Conservation (phyloP, 1,139 yeast genomes). For the Wickerhamomyces sp. region DNA sequence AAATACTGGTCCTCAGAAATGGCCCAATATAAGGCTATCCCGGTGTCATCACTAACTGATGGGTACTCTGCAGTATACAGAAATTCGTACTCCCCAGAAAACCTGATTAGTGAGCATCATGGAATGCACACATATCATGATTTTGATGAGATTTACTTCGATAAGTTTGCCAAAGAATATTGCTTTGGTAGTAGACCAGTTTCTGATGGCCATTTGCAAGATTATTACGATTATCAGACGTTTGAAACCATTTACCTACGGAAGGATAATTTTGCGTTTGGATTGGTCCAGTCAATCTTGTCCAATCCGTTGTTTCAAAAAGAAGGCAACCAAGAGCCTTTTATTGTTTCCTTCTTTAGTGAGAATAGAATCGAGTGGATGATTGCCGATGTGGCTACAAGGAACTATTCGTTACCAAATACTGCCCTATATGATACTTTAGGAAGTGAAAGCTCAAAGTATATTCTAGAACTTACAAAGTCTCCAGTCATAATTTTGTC, state of each 20-base stretch:
- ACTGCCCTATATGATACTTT: conserved; percentile 61
- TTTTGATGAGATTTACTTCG: conserved; percentile 30
- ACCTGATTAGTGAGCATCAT: conserved; percentile 32
- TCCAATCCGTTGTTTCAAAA: conserved; percentile 26
- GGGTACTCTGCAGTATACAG: conserved; percentile 29
- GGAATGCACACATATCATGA: conserved; percentile 33
- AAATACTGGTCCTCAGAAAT: not conserved
- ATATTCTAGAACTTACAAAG: conserved; percentile 51
- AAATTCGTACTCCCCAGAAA: conserved; percentile 33
- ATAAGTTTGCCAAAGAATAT: conserved; percentile 20
- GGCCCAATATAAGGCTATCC: conserved; percentile 4
- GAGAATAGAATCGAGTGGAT: conserved; percentile 57
- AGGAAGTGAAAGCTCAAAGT: conserved; percentile 53
- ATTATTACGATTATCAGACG: conserved; percentile 31
- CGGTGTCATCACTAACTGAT: conserved; percentile 1
- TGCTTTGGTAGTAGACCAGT: conserved; percentile 34
- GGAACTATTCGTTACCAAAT: conserved; percentile 43
- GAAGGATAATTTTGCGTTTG: conserved; percentile 40
- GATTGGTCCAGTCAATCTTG: conserved; percentile 36
- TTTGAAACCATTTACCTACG: conserved; percentile 28
- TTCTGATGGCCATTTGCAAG: not conserved
- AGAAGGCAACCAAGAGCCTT: conserved; percentile 15
- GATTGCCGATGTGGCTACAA: conserved; percentile 53
- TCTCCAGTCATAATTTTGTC: conserved; percentile 52
- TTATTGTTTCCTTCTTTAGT: conserved; percentile 49